A percentile compares a stretch with the other conserved stretches of the same genome.
Evolutionary conservation across 2,329 filamentous ascomycete species (phyloP).

Genomic region (Colletotrichum lentis): DNA sequence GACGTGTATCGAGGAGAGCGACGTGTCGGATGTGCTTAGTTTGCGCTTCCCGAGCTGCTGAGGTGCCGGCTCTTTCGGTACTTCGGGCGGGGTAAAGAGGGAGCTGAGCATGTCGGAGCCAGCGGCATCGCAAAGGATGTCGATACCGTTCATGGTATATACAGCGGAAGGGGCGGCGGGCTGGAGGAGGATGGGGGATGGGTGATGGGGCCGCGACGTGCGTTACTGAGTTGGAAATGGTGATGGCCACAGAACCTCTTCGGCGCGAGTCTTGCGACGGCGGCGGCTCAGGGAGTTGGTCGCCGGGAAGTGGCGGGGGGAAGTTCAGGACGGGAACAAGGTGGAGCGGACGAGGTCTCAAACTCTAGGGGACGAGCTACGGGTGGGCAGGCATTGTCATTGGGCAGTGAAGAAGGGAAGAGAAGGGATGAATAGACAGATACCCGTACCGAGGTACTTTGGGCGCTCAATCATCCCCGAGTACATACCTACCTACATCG

Average conservation of each 20-base stretch:
- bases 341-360: conserved; percentile 8
- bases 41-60: conserved; percentile 30
- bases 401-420: background rate
- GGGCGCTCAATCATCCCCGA: background rate
- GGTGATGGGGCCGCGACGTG: conserved; percentile 1
- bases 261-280: conserved; percentile 18
- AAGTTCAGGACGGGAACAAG: conserved; percentile 6
- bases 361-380: conserved; percentile 8
- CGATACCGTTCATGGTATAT: conserved; percentile 32
- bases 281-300: conserved; percentile 24
- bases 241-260: conserved; percentile 11
- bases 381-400: conserved; percentile 7
- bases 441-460: background rate
- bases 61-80: conserved; percentile 22
- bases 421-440: background rate
- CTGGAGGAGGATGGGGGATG: background rate
- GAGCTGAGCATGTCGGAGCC: conserved; percentile 35
- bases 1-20: conserved; percentile 25
- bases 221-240: conserved; percentile 16
- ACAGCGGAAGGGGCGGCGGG: background rate
- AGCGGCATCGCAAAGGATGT: conserved; percentile 35
- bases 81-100: conserved; percentile 23
- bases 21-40: conserved; percentile 28
- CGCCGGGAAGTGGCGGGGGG: conserved; percentile 33
- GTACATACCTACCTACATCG: no score